phyloP scores from a whole-genome alignment of 1,284 basidiomycete genomes.

The Irpex lacteus region DNA sequence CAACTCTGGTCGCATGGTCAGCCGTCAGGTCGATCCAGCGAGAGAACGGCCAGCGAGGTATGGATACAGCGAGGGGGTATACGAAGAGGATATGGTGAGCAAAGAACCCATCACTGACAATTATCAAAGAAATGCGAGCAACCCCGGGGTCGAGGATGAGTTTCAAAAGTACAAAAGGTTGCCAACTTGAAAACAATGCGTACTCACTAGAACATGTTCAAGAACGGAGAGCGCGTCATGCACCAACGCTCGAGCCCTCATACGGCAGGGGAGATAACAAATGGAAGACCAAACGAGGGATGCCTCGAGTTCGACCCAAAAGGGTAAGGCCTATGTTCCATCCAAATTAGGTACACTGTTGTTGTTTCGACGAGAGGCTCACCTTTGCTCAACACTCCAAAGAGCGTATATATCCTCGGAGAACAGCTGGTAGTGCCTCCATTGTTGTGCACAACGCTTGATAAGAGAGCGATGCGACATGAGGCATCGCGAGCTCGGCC shows the following conservation, averaged over 20 bases:
- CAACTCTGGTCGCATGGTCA: conserved; percentile 45
- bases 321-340: conserved; percentile 10
- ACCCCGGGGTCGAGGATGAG: conserved; percentile 4
- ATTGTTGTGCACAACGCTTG: no score
- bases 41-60: conserved; percentile 13
- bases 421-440: no score
- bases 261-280: conserved; percentile 5
- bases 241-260: conserved; percentile 1
- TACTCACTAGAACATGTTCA: conserved; percentile 8
- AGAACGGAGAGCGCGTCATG: conserved; percentile 14
- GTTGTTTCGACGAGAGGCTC: conserved; percentile 1
- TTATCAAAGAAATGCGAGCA: conserved; percentile 8
- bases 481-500: no score
- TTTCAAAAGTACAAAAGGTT: conserved; percentile 14
- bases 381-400: neutral
- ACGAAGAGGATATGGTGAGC: conserved; percentile 6
- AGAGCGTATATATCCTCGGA: no score
- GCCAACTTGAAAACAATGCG: conserved; percentile 14
- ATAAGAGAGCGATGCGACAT: no score
- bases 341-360: conserved; percentile 4
- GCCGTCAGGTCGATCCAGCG: conserved; percentile 17
- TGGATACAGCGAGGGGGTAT: conserved; percentile 13
- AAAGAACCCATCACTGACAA: conserved; percentile 3
- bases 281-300: conserved; percentile 9
- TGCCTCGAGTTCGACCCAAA: conserved; percentile 3